Conservation (phyloP, 1,284 basidiomycete genomes). For the Puccinia hordei region DNA sequence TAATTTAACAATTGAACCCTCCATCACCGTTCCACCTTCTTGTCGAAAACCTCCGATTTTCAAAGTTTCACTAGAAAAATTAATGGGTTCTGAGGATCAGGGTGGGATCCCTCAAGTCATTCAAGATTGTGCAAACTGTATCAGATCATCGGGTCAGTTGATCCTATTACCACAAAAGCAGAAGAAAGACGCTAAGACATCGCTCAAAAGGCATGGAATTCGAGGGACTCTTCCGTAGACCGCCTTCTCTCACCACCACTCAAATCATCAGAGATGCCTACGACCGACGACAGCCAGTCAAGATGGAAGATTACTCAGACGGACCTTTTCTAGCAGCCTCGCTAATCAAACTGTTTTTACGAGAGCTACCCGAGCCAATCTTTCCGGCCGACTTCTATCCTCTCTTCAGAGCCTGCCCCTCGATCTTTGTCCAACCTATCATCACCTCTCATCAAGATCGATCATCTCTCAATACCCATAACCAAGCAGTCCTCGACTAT, state of each 20-base stretch:
- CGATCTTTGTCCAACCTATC: slow-evolving; percentile 12
- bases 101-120: slow-evolving; percentile 37
- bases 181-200: neutral
- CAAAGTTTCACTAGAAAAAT: slow-evolving; percentile 17
- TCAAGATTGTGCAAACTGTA: slow-evolving; percentile 38
- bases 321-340: slow-evolving; percentile 40
- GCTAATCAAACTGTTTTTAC: slow-evolving; percentile 38
- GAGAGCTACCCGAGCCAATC: slow-evolving; percentile 37
- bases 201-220: slow-evolving; percentile 10
- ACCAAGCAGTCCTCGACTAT: slow-evolving; percentile 14
- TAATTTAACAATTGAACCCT: slow-evolving; percentile 34
- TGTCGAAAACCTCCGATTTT: slow-evolving; percentile 18
- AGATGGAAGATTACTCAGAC: slow-evolving; percentile 37
- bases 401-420: slow-evolving; percentile 30
- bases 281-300: slow-evolving; percentile 39
- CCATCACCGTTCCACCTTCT: slow-evolving; percentile 17
- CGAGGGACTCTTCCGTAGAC: slow-evolving; percentile 47
- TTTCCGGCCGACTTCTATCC: slow-evolving; percentile 36
- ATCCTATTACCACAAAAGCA: neutral
- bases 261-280: slow-evolving; percentile 47
- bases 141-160: slow-evolving; percentile 42
- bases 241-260: slow-evolving; percentile 33
- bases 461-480: slow-evolving; percentile 2
- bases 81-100: slow-evolving; percentile 25
- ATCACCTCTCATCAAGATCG: neutral